Percentiles rank a stretch among this genome's conserved stretches.
Evolutionary conservation across 2,329 filamentous ascomycete species (phyloP).

Genomic region (Emericellopsis cladophorae): DNA sequence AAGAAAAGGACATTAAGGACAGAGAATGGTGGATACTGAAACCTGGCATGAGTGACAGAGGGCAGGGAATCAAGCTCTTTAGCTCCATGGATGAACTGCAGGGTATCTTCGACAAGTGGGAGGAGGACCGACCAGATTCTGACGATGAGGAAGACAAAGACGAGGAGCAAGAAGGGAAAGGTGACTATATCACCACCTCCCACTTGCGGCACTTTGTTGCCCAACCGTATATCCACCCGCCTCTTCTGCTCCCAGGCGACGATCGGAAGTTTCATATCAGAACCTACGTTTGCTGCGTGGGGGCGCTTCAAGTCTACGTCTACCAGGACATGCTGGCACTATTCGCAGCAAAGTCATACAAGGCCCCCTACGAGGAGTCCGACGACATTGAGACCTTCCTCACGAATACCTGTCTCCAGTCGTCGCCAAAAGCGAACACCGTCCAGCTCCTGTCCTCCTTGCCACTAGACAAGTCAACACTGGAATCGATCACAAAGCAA

Average conservation of each 20-base stretch:
- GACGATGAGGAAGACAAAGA: constrained; percentile 50
- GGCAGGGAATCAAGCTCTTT: constrained; percentile 86
- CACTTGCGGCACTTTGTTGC: constrained; percentile 93
- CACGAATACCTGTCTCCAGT: constrained; percentile 91
- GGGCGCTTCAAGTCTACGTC: constrained; percentile 70
- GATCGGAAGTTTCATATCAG: constrained; percentile 88
- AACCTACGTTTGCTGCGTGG: constrained; percentile 75
- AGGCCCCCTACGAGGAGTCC: constrained; percentile 41
- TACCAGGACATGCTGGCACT: constrained; percentile 87
- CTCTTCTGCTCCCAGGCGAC: constrained; percentile 53
- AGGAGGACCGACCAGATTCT: constrained; percentile 51
- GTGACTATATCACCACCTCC: constrained; percentile 61
- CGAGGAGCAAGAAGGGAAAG: constrained; percentile 20
- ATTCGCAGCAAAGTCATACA: constrained; percentile 62
- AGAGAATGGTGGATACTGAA: constrained; percentile 97
- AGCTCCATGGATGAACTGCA: constrained; percentile 74
- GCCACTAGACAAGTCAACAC: constrained; percentile 33
- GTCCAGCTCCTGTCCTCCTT: constrained; percentile 69
- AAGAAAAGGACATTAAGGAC: constrained; percentile 14
- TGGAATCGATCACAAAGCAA: constrained; percentile 54
- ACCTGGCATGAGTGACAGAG: constrained; percentile 92
- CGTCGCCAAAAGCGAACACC: constrained; percentile 39
- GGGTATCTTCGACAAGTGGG: constrained; percentile 84
- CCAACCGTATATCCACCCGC: constrained; percentile 87
- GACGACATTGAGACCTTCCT: constrained; percentile 59